Percentiles rank a stretch among this genome's conserved stretches.
Evolutionary conservation across 305 asterid species (phyloP).

Genomic region (Rubia tinctorum): DNA sequence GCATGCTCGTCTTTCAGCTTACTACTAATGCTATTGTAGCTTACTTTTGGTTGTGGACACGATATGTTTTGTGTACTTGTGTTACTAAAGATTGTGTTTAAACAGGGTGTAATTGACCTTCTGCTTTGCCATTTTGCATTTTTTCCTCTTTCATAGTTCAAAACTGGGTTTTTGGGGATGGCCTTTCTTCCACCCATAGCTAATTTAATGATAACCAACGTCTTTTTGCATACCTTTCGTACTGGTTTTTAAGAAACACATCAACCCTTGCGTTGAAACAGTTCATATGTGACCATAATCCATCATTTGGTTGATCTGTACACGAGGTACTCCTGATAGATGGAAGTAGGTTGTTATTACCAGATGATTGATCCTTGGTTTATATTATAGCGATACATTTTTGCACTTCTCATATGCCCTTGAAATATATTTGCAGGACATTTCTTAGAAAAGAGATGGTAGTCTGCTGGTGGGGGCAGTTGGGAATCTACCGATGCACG

Average conservation of each 20-base stretch:
- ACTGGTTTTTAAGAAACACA: not conserved
- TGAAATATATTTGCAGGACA: slow-evolving; percentile 45
- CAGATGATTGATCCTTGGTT: not conserved
- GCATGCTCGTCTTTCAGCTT: not conserved
- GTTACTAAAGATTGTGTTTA: not conserved
- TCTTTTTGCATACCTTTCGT: too few species aligned
- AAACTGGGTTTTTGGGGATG: too few species aligned
- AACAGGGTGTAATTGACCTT: not conserved
- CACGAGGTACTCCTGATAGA: not conserved
- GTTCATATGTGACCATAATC: not conserved
- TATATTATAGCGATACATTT: not conserved
- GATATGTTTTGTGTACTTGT: too few species aligned
- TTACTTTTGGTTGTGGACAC: too few species aligned
- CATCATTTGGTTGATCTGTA: not conserved
- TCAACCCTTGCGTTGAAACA: not conserved
- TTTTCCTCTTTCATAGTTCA: not conserved
- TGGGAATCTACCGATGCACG: slow-evolving; percentile 72
- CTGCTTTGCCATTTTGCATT: not conserved
- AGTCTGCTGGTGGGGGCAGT: slow-evolving; percentile 63
- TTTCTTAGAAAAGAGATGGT: slow-evolving; percentile 42
- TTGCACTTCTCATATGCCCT: not conserved
- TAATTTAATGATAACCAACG: too few species aligned
- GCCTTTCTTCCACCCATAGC: too few species aligned
- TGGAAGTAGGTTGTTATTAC: too few species aligned
- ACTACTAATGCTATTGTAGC: not conserved